Conservation (phyloP, 2,329 filamentous ascomycete species). For the Chaetomiaceae sp. region DNA sequence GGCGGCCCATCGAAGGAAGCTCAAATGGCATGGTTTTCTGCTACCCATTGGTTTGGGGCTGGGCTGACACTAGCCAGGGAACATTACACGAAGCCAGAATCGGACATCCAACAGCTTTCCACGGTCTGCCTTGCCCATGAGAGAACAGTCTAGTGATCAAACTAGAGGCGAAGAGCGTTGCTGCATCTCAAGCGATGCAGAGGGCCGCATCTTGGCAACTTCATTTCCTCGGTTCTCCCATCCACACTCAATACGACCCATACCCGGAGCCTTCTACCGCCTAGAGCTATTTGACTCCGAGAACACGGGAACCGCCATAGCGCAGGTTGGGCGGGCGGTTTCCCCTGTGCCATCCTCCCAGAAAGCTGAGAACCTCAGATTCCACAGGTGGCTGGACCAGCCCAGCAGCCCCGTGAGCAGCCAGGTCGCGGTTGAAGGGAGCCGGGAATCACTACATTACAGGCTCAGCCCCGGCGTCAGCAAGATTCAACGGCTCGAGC, state of each 20-base stretch:
- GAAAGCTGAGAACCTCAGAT: slow-evolving; percentile 25
- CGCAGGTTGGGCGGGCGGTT: slow-evolving; percentile 22
- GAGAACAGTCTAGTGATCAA: neutral
- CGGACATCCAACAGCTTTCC: neutral
- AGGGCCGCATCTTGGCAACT: slow-evolving; percentile 7
- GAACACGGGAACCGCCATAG: slow-evolving; percentile 24
- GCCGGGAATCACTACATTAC: neutral
- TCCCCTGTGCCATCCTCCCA: slow-evolving; percentile 22
- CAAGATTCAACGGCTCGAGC: slow-evolving; percentile 5
- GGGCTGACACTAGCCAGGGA: neutral
- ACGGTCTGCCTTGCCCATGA: neutral
- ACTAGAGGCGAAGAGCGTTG: neutral
- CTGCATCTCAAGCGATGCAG: slow-evolving; percentile 15
- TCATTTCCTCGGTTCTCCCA: slow-evolving; percentile 15
- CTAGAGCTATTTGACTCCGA: slow-evolving; percentile 16
- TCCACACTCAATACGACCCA: slow-evolving; percentile 21
- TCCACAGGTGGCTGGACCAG: slow-evolving; percentile 24
- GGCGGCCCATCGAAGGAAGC: neutral
- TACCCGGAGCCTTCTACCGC: slow-evolving; percentile 7
- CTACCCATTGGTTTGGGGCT: neutral
- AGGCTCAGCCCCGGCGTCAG: slow-evolving; percentile 23
- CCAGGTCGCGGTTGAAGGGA: slow-evolving; percentile 10
- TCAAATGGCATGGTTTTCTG: neutral
- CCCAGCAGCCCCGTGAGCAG: slow-evolving; percentile 15
- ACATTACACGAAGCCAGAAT: neutral